phyloP scores from a whole-genome alignment of 257 asterid genomes.

The Gardenia jasminoides region DNA sequence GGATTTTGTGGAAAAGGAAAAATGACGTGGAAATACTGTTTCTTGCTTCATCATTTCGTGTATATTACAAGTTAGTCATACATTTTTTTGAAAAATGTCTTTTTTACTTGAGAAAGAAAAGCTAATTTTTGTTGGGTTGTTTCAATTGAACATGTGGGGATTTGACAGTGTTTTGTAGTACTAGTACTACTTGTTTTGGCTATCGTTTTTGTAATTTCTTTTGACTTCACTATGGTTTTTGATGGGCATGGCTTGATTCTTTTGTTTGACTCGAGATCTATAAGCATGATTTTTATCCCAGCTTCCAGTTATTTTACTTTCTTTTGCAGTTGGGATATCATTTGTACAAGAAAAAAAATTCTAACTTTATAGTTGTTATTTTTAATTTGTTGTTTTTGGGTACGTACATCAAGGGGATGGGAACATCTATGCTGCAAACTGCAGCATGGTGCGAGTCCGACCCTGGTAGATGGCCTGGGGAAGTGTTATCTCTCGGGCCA shows the following conservation, averaged over 20 bases:
- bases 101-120: not conserved
- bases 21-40: constrained; percentile 7
- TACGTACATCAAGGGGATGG: not conserved
- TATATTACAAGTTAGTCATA: not conserved
- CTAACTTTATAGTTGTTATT: not conserved
- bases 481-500: no score
- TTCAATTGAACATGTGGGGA: not conserved
- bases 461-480: not conserved
- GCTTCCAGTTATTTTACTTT: not conserved
- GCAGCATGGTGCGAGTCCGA: no score
- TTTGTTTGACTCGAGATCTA: not conserved
- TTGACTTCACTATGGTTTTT: not conserved
- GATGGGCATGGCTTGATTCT: not conserved
- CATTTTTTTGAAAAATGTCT: not conserved
- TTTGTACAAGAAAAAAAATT: not conserved
- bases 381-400: not conserved
- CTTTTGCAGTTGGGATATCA: not conserved
- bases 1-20: constrained; percentile 5
- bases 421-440: no score
- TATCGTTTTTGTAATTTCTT: not conserved
- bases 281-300: not conserved
- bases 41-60: constrained; percentile 5
- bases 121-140: not conserved
- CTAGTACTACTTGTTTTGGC: not conserved
- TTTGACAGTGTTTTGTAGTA: not conserved